Conservation (phyloP, 805 yeast species). For the Kodamaea kaohsiungensis region DNA sequence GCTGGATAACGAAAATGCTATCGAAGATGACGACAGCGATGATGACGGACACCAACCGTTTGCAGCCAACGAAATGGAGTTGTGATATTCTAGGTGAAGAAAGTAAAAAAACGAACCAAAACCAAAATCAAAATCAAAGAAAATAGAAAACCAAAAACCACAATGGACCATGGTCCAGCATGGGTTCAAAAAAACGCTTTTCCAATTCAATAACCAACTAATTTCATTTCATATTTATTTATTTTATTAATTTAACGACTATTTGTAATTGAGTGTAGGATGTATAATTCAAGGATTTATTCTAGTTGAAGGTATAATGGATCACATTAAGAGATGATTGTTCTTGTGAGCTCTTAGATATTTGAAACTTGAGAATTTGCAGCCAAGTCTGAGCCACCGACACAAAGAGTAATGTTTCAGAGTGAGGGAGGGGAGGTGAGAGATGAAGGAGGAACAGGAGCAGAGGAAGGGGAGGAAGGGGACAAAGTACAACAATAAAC, state of each 20-base stretch:
- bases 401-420: background rate
- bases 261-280: background rate
- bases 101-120: background rate
- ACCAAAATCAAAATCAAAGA: background rate
- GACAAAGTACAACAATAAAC: too few relatives aligned
- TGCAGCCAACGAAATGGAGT: constrained; percentile 47
- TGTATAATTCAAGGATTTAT: too few relatives aligned
- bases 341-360: too few relatives aligned
- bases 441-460: background rate
- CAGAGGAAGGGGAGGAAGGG: too few relatives aligned
- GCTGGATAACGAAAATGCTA: constrained; percentile 21
- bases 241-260: background rate
- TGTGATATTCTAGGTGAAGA: constrained; percentile 16
- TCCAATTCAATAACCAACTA: background rate
- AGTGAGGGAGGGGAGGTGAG: background rate
- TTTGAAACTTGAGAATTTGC: background rate
- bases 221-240: background rate
- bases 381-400: background rate
- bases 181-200: background rate
- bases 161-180: background rate
- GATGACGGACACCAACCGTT: constrained; percentile 41
- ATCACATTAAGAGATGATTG: too few relatives aligned
- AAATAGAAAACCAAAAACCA: constrained; percentile 1
- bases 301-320: too few relatives aligned
- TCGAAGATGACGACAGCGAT: constrained; percentile 22